phyloP scores from a whole-genome alignment of 345 rosid species.

The Aethionema arabicum region DNA sequence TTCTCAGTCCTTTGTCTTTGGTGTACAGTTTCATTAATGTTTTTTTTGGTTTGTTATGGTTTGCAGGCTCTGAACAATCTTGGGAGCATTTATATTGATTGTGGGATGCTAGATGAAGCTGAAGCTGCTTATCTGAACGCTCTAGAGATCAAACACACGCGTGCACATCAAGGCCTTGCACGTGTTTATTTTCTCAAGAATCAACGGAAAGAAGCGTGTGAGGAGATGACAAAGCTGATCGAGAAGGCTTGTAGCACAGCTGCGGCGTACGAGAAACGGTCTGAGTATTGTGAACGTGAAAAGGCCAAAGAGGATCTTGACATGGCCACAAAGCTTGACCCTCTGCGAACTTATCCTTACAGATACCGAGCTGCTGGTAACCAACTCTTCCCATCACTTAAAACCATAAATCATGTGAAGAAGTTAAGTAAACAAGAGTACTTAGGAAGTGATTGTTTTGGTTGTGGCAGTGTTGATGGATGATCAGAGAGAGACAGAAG shows the following conservation, averaged over 20 bases:
- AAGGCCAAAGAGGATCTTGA: slow-evolving; percentile 76
- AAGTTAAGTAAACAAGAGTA: neutral
- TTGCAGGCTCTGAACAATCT: slow-evolving; percentile 89
- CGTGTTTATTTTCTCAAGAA: slow-evolving; percentile 68
- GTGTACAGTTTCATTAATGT: neutral
- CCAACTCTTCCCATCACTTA: slow-evolving; percentile 1
- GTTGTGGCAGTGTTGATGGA: slow-evolving; percentile 76
- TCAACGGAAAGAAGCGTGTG: slow-evolving; percentile 70
- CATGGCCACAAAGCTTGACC: slow-evolving; percentile 81
- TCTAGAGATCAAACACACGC: slow-evolving; percentile 78
- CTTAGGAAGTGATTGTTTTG: neutral
- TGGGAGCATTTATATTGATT: slow-evolving; percentile 81
- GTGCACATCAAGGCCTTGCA: slow-evolving; percentile 98
- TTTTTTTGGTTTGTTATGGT: slow-evolving; percentile 19
- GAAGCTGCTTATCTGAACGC: slow-evolving; percentile 77
- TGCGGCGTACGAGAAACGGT: slow-evolving; percentile 88
- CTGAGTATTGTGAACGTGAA: slow-evolving; percentile 87
- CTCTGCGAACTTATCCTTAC: slow-evolving; percentile 90
- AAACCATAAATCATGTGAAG: neutral
- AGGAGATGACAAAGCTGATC: slow-evolving; percentile 90
- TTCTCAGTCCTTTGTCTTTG: slow-evolving; percentile 1
- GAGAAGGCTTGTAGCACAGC: slow-evolving; percentile 68
- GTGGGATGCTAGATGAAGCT: slow-evolving; percentile 71
- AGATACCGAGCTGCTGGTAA: slow-evolving; percentile 96
- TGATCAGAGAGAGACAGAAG: slow-evolving; percentile 79